Evolutionary conservation across 257 asterid species (phyloP), one percentile per base, ranked within the genome.

Genomic region (Przewalskia tangutica): DNA sequence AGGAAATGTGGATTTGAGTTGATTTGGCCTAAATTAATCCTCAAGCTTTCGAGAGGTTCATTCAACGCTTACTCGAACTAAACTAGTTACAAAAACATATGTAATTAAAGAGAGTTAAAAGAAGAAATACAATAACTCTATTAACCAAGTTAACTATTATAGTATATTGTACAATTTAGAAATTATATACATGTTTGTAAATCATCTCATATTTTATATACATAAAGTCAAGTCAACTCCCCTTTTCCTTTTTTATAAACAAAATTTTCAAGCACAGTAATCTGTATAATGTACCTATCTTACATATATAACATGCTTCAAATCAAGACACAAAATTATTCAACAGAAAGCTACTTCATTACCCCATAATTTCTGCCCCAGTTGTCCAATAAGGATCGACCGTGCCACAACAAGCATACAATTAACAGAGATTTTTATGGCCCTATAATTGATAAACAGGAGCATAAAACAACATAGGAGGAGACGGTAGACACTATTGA

Each of bases 381-480:
- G 48, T 73, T 73, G 58, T 73, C 59, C 55, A 73, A 70, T 70
- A 70, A 20, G 59, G 20, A 73, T 38, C 79, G 59, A 73, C 79
- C 59, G 40, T 73, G 79, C 23, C 44, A 12, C 59, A 73, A 20
- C 20, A 46, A 46, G 0, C 79, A 10, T 48, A 48, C 20, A 73
- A 48, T 48, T 73, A 73, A 73, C 79, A 46, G 48, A 5, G 20
- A 11, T 20, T 20, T 10, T 1, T 73, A 48, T 46, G 20, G 2
- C 38, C 79, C 12, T 48, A 20, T 18, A 46, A 5, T 42, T 46
- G 20, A 71, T 71, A 20, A 46, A 73, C 12, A 20, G 13, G 60
- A 48, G 6, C 20, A 73, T 23, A 73, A 73, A 71, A 48, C 79
- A 73, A 46, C 4, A 20, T 50, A 20, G 59, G 79, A 20, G 59